Base-by-base conservation (phyloP, 805 yeast species). In the Saturnispora dispora region DNA sequence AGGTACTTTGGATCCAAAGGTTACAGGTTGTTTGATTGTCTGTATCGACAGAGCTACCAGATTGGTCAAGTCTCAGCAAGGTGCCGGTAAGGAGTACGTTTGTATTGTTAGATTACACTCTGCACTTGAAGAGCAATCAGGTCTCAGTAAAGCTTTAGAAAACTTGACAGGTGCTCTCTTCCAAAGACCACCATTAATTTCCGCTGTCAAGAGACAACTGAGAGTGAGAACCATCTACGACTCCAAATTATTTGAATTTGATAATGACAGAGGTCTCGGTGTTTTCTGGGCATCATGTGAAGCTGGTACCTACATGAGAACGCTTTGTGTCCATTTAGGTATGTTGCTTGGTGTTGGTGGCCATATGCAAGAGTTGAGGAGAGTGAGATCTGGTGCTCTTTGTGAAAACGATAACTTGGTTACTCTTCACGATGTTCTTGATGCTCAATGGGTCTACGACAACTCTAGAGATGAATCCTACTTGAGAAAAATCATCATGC, bases 251-350 rank as follows among this genome's bases (percentile, higher is more conserved):
- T 82, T 93, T 63, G 99, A 93, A 73, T 93, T 93, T 65, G 99
- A 90, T 74, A 86, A 89, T 72, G 90, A 93, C 73, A 85, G 98
- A 72, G 91, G 93, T 62, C 78, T 93, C 56, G 96, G 96, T 75
- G 98, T 93, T 35, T 93, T 93, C 76, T 93, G 99, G 99, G 99
- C 98, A 54, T 86, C 96, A 41, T 93, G 99, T 79, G 99, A 93
- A 77, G 99, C 99, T 55, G 99, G 99, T 74, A 93, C 99, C 55
- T 93, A 93, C 74, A 93, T 93, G 96, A 86, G 99, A 80, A 93
- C 99, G 47, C 76, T 93, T 63, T 93, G 99, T 84, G 99, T 93
- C 52, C 99, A 93, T 72, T 76, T 93, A 64, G 99, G 99, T 75
- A 90, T 93, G 96, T 78, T 93, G 54, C 78, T 93, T 59, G 97